Base-by-base conservation (phyloP, 2,329 filamentous ascomycete species). In the Ophiostoma quercus region DNA sequence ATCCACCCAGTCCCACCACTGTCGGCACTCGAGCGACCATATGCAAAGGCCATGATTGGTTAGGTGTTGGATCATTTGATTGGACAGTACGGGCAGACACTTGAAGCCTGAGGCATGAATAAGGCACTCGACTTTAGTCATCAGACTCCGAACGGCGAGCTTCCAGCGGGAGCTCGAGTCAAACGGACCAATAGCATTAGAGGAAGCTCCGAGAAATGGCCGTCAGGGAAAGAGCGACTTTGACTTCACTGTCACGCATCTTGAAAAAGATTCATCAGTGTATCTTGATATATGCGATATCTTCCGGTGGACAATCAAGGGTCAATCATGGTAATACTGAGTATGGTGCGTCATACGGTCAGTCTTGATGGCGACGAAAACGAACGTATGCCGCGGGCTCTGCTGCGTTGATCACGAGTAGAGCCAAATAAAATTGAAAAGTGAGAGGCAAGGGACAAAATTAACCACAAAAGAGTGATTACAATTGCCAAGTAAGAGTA, bases 11-110 rank as follows among this genome's bases (percentile, higher is more conserved):
- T 60, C 19, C 51, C 57, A 62, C 57, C 32, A 32, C n/a, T 25
- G 51, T 62, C 57, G 57, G 57, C 57, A 32, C 14, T 62, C 57
- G 57, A 62, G 57, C 57, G 57, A 62, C 22, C 25, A 62, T 62
- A 62, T 62, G 57, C 7, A 19, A 7, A 32, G 14, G 11, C 3
- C 14, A 19, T 32, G 25, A 62, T 62, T 62, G 57, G 57, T 2
- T 9, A 11, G 51, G 29, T 16, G 4, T 22, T 29, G 1, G 22
- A 2, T 3, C 1, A 57, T 22, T 12, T 57, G 51, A 57, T 57
- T 57, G 51, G 51, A 47, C 19, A n/a, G 7, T 1, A 19, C 19
- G 1, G 7, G 1, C 1, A 19, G 2, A 7, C 1, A n/a, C 4
- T 8, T n/a, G 25, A 12, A 2, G 57, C 57, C 57, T 62, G 57